Base-by-base conservation (phyloP, 192 early-diverging fungal species). In the Diversispora epigaea region DNA sequence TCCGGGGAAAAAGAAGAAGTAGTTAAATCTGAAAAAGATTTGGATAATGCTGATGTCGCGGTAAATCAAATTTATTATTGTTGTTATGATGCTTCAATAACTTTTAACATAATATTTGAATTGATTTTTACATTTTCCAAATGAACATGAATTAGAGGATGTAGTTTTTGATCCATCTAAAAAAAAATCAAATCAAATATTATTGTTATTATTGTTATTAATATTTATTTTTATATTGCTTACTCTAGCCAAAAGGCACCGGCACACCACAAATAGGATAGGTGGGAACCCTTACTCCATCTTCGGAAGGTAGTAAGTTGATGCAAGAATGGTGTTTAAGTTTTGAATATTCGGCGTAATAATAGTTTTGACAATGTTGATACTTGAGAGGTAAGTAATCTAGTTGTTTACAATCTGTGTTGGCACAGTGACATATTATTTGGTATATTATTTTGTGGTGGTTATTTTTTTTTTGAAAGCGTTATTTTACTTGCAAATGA, bases 221-320 rank as follows among this genome's bases (percentile, higher is more conserved):
- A n/a, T 39, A 4, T 67, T n/a, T n/a, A n/a, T n/a, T n/a, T 32
- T 79, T 44, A 22, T 54, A 46, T 32, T 32, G 2, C 71, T 39
- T 76, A 82, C 83, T 63, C 85, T 77, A 46, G 6, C 81, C 79
- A 10, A 90, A 79, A 4, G 94, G 89, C 3, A 96, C 85, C 11
- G 91, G 89, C 64, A 88, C 79, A 19, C 84, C 73, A 77, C 94
- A 96, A 41, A 96, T 80, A 14, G 92, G 92, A 61, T 91, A 93
- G 58, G 86, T 86, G 5, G 92, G 90, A 0, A 91, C 90, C 32
- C 85, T 82, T n/a, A 75, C 76, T 41, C 89, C 84, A 72, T 92
- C 86, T 6, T 84, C 82, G 4, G 80, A 76, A 0, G 86, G 85
- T 60, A 90, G 85, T 32, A 32, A 32, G 22, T 83, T 76, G 22